Evolutionary conservation across 176 grass and related monocot species (phyloP), one percentile per base, ranked within the genome.

Genomic region (Tillandsia leiboldiana): DNA sequence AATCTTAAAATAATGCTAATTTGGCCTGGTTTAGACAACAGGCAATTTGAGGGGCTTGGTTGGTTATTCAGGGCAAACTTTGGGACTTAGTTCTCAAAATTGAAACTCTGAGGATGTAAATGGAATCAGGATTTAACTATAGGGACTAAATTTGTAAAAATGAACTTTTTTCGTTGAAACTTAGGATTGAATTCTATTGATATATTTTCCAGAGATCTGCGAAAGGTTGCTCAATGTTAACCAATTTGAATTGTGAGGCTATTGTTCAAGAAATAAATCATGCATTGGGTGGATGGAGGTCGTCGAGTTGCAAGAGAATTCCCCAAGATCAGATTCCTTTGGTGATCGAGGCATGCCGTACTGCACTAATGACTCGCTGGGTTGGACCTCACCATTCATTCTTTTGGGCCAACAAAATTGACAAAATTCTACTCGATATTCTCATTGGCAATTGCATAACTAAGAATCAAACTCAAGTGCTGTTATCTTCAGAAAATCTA

Each of bases 401-500:
- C 50, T 97, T 97, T 70, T 97, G 93, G 93, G 77, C 59, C 74
- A 58, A 81, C 77, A 71, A 88, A 51, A 81, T 97, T 79, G 84
- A 89, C 80, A 51, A 69, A 78, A 65, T 83, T 49, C 69, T 92
- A 20, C 83, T 78, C 50, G 76, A 71, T 63, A 79, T 92, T 85
- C 63, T 90, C 75, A 58, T 79, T 11, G 58, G 86, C 29, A 68
- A 59, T 49, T 75, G 61, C 84, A 71, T 12, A 42, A 66, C 79
- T 70, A 77, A 59, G 12, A 51, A 50, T 68, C 65, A 70, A 49
- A 10, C 4, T 57, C 50, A 69, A 68, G 9, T 68, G 28, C 58
- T 51, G 59, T 58, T 73, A 24, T 71, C 73, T 73, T 57, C 68
- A 51, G 67, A 85, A 3, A 53, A 85, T 64, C 71, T 87, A 22